Conservation (phyloP, 2,329 filamentous ascomycete genomes). For the Scedosporium apiospermum region DNA sequence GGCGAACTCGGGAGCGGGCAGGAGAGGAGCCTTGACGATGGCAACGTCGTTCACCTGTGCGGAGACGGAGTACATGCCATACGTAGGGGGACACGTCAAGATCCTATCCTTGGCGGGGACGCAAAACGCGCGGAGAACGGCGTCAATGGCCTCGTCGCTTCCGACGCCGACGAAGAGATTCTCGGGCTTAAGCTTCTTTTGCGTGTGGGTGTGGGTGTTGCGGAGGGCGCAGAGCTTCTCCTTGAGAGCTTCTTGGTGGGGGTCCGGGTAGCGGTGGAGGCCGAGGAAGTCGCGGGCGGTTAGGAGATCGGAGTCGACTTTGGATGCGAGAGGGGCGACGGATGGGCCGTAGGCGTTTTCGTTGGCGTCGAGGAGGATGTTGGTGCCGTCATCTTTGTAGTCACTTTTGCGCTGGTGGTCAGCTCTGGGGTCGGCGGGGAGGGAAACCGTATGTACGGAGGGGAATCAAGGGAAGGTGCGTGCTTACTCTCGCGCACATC, state of each 20-base stretch:
- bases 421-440: constrained; percentile 5
- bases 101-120: constrained; percentile 79
- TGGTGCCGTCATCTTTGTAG: constrained; percentile 97
- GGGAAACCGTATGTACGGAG: constrained; percentile 3
- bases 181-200: constrained; percentile 61
- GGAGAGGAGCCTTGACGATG: constrained; percentile 77
- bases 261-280: constrained; percentile 91
- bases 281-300: constrained; percentile 60
- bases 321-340: constrained; percentile 43
- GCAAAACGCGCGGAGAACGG: constrained; percentile 88
- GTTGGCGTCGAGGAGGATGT: constrained; percentile 93
- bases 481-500: constrained; percentile 71
- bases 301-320: constrained; percentile 24
- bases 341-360: constrained; percentile 93
- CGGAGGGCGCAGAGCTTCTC: constrained; percentile 77
- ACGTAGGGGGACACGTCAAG: constrained; percentile 89
- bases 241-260: constrained; percentile 84
- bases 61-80: constrained; percentile 96
- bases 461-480: constrained; percentile 20
- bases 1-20: constrained; percentile 60
- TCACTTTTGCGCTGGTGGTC: constrained; percentile 49
- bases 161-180: constrained; percentile 94
- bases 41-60: constrained; percentile 88
- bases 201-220: constrained; percentile 74
- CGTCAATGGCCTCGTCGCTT: constrained; percentile 94